Evolutionary conservation across 306 rosid species (phyloP).

Genomic region (Prunus kanzakura): DNA sequence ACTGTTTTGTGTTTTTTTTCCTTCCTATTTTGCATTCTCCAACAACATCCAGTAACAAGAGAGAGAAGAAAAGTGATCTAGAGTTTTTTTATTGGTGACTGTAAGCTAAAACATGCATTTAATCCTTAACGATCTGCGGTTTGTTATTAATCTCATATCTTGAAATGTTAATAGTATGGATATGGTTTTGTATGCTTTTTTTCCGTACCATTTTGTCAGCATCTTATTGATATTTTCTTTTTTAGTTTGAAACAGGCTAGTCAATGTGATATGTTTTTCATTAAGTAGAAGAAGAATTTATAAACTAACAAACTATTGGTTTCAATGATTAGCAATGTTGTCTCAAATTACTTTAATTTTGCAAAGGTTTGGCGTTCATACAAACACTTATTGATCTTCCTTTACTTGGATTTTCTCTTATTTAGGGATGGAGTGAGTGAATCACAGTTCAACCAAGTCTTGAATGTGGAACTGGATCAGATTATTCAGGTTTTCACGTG

Average conservation of each 20-base stretch:
- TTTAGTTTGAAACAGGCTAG: too few relatives aligned
- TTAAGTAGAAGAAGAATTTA: too few relatives aligned
- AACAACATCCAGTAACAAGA: background rate
- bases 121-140: background rate
- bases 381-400: background rate
- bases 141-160: background rate
- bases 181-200: background rate
- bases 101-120: background rate
- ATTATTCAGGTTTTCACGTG: constrained; percentile 53
- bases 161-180: background rate
- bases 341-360: background rate
- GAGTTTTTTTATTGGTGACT: background rate
- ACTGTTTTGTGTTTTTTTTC: too few relatives aligned
- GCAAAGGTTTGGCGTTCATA: background rate
- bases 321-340: background rate
- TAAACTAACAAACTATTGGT: too few relatives aligned
- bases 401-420: background rate
- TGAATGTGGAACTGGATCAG: constrained; percentile 71
- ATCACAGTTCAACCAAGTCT: constrained; percentile 79
- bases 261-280: too few relatives aligned
- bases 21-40: background rate
- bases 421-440: constrained; percentile 88
- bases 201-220: too few relatives aligned
- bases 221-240: background rate
- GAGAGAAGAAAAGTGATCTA: background rate